A percentile compares a stretch with the other conserved stretches of the same genome.
These are phyloP conservation scores for Colletotrichum orbiculare DNA, from an alignment of 2,329 filamentous ascomycete species.

Conservation along the genomic window DNA sequence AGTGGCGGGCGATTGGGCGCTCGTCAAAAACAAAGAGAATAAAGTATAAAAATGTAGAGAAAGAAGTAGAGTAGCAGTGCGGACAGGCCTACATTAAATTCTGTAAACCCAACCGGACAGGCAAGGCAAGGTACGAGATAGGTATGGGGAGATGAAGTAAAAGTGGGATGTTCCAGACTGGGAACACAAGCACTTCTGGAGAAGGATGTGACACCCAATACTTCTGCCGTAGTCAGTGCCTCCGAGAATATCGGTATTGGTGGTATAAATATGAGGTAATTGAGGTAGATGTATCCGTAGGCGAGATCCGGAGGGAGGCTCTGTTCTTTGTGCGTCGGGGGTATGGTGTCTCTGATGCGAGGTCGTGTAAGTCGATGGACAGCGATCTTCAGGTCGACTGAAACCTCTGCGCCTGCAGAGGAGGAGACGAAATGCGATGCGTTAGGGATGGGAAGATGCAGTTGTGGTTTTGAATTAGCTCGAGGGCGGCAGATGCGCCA, in stretches of 20 bases:
- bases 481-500: constrained; percentile 11
- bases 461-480: constrained; percentile 15
- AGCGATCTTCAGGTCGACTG: constrained; percentile 24
- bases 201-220: not conserved
- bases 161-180: constrained; percentile 16
- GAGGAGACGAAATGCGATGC: constrained; percentile 10
- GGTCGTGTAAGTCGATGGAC: constrained; percentile 22
- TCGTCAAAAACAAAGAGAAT: not conserved
- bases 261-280: not conserved
- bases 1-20: constrained; percentile 10
- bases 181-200: not conserved
- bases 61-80: not conserved
- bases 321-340: not conserved
- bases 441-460: not conserved
- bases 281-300: not conserved
- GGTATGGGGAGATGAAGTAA: constrained; percentile 9
- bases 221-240: too few species aligned
- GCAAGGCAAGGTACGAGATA: not conserved
- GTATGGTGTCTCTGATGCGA: constrained; percentile 7
- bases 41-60: not conserved
- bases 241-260: not conserved
- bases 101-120: constrained; percentile 1
- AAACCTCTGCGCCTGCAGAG: constrained; percentile 16
- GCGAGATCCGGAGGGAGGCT: constrained; percentile 8
- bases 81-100: constrained; percentile 21